Percentiles rank a stretch among this genome's conserved stretches.
Conservation (phyloP, 345 rosid species). For the Triadica sebifera region DNA sequence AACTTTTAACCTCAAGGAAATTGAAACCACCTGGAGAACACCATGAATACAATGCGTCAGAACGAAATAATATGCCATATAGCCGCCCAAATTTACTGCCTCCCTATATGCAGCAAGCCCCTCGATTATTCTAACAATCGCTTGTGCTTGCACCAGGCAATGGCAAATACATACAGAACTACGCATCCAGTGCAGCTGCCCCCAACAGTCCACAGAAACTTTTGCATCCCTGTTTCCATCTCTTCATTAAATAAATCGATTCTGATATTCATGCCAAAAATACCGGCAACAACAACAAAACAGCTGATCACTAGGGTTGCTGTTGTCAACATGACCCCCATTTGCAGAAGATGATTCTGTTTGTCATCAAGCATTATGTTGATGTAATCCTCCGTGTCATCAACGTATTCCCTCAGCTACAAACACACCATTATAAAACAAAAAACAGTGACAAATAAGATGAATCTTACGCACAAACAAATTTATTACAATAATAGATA, state of each 20-base stretch:
- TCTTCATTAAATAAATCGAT: conserved; percentile 49
- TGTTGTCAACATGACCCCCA: conserved; percentile 92
- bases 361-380: conserved; percentile 96
- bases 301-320: conserved; percentile 76
- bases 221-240: conserved; percentile 23
- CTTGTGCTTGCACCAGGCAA: conserved; percentile 84
- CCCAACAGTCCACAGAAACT: conserved; percentile 69
- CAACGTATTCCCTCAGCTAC: conserved; percentile 88
- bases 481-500: neutral
- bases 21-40: neutral
- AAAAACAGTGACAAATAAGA: neutral
- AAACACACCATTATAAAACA: neutral
- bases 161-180: conserved; percentile 64
- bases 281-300: conserved; percentile 64
- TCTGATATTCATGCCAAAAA: conserved; percentile 71
- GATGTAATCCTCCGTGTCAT: conserved; percentile 92
- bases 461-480: neutral
- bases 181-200: conserved; percentile 60
- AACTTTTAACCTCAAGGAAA: too few relatives aligned
- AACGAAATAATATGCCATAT: neutral
- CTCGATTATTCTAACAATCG: conserved; percentile 55
- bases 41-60: neutral
- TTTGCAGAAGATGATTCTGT: conserved; percentile 90
- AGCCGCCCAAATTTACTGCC: neutral
- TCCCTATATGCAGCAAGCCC: neutral